These are phyloP conservation scores for Schoenoplectus tabernaemontani DNA, from an alignment of 202 grass and related monocot genomes.

Conservation along the genomic window DNA sequence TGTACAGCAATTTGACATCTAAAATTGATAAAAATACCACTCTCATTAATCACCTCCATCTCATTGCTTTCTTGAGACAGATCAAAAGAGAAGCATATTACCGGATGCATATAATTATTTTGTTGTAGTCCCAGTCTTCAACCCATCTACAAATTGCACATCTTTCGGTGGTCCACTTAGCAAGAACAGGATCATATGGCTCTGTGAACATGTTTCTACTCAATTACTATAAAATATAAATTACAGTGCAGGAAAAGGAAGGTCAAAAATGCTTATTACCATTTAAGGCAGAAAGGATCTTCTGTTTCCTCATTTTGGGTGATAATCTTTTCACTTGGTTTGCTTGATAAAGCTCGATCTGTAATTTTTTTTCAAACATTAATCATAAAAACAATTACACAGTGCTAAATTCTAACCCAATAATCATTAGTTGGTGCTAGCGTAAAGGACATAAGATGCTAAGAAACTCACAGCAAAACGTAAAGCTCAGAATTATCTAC, in stretches of 20 bases:
- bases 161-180: conserved; percentile 93
- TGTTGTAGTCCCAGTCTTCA: conserved; percentile 99
- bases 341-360: conserved; percentile 77
- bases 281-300: conserved; percentile 66
- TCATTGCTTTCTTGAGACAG: conserved; percentile 15
- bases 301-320: conserved; percentile 89
- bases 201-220: conserved; percentile 29
- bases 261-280: conserved; percentile 35
- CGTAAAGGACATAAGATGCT: background rate
- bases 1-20: conserved; percentile 99
- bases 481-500: background rate
- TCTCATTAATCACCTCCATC: conserved; percentile 22
- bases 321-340: conserved; percentile 62
- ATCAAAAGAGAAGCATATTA: conserved; percentile 24
- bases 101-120: conserved; percentile 96
- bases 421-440: background rate
- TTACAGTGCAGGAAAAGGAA: background rate
- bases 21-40: conserved; percentile 20
- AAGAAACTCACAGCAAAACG: background rate
- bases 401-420: background rate
- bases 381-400: background rate
- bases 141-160: conserved; percentile 99
- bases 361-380: conserved; percentile 23
- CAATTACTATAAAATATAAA: background rate
- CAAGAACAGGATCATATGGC: conserved; percentile 78